Evolutionary conservation across 768 basidiomycete species (phyloP).

Genomic region (Crassisporium funariophilum): DNA sequence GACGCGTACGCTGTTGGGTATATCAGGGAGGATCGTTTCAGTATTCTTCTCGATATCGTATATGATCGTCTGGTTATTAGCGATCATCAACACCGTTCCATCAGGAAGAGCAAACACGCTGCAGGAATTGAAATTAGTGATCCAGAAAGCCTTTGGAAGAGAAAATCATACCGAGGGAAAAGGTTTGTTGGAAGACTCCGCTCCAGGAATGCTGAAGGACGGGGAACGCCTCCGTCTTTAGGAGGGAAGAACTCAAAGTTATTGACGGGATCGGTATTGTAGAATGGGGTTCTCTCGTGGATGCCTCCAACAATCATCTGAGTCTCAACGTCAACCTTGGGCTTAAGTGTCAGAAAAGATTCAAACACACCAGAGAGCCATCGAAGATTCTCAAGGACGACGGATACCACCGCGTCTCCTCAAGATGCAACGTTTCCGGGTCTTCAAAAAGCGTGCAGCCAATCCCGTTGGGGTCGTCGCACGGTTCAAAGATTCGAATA

Average conservation of each 20-base stretch:
- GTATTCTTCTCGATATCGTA: conserved; percentile 28
- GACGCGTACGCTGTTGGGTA: conserved; percentile 46
- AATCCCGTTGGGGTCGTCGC: conserved; percentile 29
- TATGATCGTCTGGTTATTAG: conserved; percentile 38
- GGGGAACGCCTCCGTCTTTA: conserved; percentile 38
- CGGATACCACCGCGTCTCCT: conserved; percentile 44
- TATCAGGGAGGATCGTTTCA: conserved; percentile 38
- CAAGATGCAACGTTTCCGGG: conserved; percentile 33
- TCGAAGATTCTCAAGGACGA: conserved; percentile 37
- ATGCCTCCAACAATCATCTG: conserved; percentile 33
- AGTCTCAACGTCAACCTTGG: not conserved
- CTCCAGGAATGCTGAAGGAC: conserved; percentile 29
- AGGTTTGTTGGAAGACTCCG: conserved; percentile 30
- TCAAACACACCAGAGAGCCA: conserved; percentile 35
- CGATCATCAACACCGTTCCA: conserved; percentile 43
- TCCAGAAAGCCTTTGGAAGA: conserved; percentile 6
- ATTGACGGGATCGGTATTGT: conserved; percentile 61
- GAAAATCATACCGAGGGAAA: conserved; percentile 28
- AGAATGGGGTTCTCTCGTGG: conserved; percentile 48
- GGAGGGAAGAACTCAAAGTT: conserved; percentile 42
- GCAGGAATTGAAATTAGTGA: conserved; percentile 13
- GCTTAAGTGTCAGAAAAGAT: conserved; percentile 20
- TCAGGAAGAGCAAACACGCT: conserved; percentile 41
- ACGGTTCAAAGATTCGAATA: conserved; percentile 42
- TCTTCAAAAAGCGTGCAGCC: conserved; percentile 40